These are phyloP conservation scores for Saccharomyces hybrid DNA, from an alignment of 1,139 yeast species.

Conservation along the genomic window DNA sequence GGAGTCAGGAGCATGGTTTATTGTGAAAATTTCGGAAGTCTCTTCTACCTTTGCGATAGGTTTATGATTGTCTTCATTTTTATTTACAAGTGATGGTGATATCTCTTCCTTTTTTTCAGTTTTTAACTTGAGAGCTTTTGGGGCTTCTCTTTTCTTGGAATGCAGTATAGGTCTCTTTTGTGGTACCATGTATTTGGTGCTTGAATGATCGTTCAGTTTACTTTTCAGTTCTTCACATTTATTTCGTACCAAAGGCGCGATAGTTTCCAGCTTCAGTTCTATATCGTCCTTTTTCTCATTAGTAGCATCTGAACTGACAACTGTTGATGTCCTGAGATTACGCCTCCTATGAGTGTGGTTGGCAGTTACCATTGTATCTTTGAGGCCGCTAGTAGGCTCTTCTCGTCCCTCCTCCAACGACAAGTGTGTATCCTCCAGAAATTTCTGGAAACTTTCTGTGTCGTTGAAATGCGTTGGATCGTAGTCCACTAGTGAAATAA, in stretches of 20 bases:
- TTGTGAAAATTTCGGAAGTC: not conserved
- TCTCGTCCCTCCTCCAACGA: constrained; percentile 7
- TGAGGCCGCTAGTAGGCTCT: not conserved
- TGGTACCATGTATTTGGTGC: not conserved
- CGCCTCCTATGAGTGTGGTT: constrained; percentile 4
- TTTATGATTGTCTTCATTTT: not conserved
- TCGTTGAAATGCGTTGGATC: constrained; percentile 29
- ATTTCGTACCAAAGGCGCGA: constrained; percentile 14
- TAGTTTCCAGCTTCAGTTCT: not conserved
- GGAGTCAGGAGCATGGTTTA: not conserved
- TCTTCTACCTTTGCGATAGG: not conserved
- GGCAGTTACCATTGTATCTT: constrained; percentile 2
- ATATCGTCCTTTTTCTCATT: not conserved
- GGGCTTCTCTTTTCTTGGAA: not conserved
- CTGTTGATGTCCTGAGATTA: constrained; percentile 6
- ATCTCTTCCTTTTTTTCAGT: not conserved
- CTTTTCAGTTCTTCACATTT: constrained; percentile 12
- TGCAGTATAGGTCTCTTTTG: not conserved
- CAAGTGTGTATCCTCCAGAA: constrained; percentile 20
- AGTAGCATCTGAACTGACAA: constrained; percentile 1
- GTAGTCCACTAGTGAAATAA: constrained; percentile 35
- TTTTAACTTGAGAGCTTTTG: not conserved
- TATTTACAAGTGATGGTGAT: not conserved
- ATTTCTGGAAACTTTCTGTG: constrained; percentile 27
- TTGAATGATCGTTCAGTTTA: constrained; percentile 1